Evolutionary conservation across 2,329 filamentous ascomycete genomes (phyloP).

Genomic region (Madurella mycetomatis): DNA sequence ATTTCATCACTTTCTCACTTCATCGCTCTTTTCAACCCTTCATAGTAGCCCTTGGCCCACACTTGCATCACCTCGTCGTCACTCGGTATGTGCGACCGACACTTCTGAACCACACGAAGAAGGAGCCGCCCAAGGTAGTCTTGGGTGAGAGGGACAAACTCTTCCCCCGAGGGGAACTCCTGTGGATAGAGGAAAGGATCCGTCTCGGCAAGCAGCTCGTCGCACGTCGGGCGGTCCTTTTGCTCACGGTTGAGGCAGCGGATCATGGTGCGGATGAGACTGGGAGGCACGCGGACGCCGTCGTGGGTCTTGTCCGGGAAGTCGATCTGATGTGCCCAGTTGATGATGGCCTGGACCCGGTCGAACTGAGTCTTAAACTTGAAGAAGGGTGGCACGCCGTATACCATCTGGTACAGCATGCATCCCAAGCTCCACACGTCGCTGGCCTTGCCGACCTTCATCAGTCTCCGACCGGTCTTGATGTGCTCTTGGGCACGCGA

Average conservation of each 20-base stretch:
- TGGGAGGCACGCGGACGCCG: slow-evolving; percentile 58
- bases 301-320: slow-evolving; percentile 60
- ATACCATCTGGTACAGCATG: slow-evolving; percentile 97
- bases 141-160: slow-evolving; percentile 56
- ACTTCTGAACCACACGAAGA: too few relatives aligned
- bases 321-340: slow-evolving; percentile 68
- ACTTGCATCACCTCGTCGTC: slow-evolving; percentile 46
- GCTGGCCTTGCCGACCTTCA: slow-evolving; percentile 93
- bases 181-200: slow-evolving; percentile 63
- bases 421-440: slow-evolving; percentile 96
- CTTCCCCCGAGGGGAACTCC: slow-evolving; percentile 43
- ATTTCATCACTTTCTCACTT: too few relatives aligned
- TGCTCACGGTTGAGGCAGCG: slow-evolving; percentile 60
- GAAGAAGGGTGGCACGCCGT: slow-evolving; percentile 91
- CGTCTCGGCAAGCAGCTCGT: slow-evolving; percentile 53
- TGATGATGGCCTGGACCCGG: slow-evolving; percentile 81
- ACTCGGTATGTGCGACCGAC: too few relatives aligned
- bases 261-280: slow-evolving; percentile 57
- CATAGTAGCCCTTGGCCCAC: slow-evolving; percentile 41
- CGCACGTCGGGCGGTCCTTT: slow-evolving; percentile 59
- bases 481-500: slow-evolving; percentile 30
- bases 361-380: slow-evolving; percentile 86
- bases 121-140: slow-evolving; percentile 43
- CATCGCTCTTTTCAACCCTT: too few relatives aligned
- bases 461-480: slow-evolving; percentile 60